Evolutionary conservation across 176 grass and related monocot genomes (phyloP).

Genomic region (Carex kokanica): DNA sequence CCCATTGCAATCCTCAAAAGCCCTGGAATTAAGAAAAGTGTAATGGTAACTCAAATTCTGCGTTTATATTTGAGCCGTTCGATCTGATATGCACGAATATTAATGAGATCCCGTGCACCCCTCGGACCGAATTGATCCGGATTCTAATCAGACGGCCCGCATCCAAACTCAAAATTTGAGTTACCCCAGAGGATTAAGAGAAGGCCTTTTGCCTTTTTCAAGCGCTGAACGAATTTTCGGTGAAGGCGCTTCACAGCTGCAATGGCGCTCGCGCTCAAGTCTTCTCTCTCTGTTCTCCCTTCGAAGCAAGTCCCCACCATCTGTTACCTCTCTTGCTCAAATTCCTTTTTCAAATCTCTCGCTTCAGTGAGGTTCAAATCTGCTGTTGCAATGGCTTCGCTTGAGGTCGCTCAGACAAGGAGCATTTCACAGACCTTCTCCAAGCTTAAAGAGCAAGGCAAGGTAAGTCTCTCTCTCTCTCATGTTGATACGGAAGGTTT

Average conservation of each 20-base stretch:
- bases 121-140: too few relatives aligned
- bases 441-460: slow-evolving; percentile 62
- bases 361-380: slow-evolving; percentile 22
- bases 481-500: not conserved
- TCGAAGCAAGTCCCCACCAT: slow-evolving; percentile 13
- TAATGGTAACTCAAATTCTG: too few relatives aligned
- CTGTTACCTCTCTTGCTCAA: slow-evolving; percentile 1
- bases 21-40: too few relatives aligned
- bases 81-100: too few relatives aligned
- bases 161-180: too few relatives aligned
- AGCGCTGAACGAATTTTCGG: not conserved
- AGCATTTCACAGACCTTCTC: slow-evolving; percentile 75
- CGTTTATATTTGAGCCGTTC: too few relatives aligned
- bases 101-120: too few relatives aligned
- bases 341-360: not conserved
- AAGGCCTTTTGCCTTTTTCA: not conserved
- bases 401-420: slow-evolving; percentile 27
- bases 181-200: too few relatives aligned
- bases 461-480: slow-evolving; percentile 34
- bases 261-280: not conserved
- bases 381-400: slow-evolving; percentile 7
- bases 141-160: too few relatives aligned
- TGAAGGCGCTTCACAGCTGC: not conserved
- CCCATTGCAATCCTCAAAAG: too few relatives aligned
- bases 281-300: not conserved